A percentile compares a stretch with the other conserved stretches of the same genome.
Conservation (phyloP, 2,329 filamentous ascomycete species). For the Fusarium siculi region DNA sequence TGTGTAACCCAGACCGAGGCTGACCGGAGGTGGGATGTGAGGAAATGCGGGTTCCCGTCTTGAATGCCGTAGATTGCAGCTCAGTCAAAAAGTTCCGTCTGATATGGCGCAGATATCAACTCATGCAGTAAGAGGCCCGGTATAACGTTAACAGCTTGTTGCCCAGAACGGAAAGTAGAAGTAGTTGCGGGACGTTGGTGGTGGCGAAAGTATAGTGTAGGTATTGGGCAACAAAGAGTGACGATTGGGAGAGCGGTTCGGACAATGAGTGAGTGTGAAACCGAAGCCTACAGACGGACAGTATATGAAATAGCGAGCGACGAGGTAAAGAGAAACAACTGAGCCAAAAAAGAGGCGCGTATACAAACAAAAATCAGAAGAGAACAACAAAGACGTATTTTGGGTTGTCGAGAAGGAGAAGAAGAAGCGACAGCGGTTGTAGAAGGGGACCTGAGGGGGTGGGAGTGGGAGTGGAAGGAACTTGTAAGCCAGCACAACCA, state of each 20-base stretch:
- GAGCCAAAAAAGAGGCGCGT: conserved; percentile 24
- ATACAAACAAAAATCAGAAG: conserved; percentile 10
- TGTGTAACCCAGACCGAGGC: conserved; percentile 24
- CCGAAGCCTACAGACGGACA: background rate
- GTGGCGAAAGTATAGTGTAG: conserved; percentile 9
- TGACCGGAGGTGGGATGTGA: conserved; percentile 12
- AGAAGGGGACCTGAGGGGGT: conserved; percentile 25
- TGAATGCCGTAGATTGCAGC: conserved; percentile 24
- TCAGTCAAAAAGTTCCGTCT: conserved; percentile 28
- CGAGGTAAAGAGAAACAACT: conserved; percentile 3
- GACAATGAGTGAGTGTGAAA: conserved; percentile 29
- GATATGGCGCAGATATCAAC: conserved; percentile 23
- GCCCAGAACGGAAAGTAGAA: conserved; percentile 33
- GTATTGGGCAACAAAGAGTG: background rate
- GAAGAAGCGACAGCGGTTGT: background rate
- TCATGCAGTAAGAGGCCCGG: conserved; percentile 13
- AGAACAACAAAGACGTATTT: conserved; percentile 16
- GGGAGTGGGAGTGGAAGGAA: conserved; percentile 27
- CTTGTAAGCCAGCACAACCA: conserved; percentile 33
- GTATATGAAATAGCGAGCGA: conserved; percentile 23
- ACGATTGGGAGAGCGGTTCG: conserved; percentile 10
- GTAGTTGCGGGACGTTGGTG: conserved; percentile 6
- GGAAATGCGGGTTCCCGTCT: conserved; percentile 37
- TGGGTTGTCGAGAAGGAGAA: conserved; percentile 7
- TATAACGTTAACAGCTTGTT: conserved; percentile 17